Base-by-base conservation (phyloP, 2,329 filamentous ascomycete genomes). In the Colletotrichum filicis region DNA sequence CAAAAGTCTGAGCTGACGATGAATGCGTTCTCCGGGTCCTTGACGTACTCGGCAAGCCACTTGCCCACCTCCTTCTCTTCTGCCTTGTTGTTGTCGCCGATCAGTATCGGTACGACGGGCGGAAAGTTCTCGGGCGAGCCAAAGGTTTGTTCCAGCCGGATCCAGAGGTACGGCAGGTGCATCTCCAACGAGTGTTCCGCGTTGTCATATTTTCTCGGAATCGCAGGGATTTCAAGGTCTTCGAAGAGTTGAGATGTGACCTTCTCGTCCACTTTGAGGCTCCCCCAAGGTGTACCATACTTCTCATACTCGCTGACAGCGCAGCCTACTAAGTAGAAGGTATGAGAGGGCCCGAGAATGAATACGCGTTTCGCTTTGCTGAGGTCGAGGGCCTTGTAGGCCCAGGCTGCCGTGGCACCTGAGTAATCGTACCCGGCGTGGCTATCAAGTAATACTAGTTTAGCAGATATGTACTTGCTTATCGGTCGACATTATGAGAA, bases 361-460 rank as follows among this genome's bases (percentile, higher is more conserved):
- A 99, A 98, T 75, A 99, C 90, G 3, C 95, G 93, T 83, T 97
- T 97, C 28, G 92, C 93, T 74, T 91, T 90, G 73, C 91, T 92
- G 69, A 98, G 88, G 81, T 98, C 95, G 62, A 97, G 91, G 8
- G 90, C 90, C 83, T 94, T 97, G 85, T 98, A 99, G 12, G 97
- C 97, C 92, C 95, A 98, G 57, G 95, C 97, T 56, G 97, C 97
- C 76, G 95, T 96, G 53, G 92, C 90, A 8, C 97, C 97, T 5
- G 97, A 99, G 86, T 96, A 98, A 2, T 90, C 86, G 84, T 98
- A 99, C 74, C 97, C 97, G 73, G 97, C 97, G 82, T 99, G 97
- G 74, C 96, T 98, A 77, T 64, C 28, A 8, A 30, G 28, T 7
- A 5, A 30, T 30, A 8, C 7, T 30, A 30, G 28, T 30, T 30